Evolutionary conservation across 75 land plant genomes (phyloP).

Genomic region (Selaginella tamariscina): DNA sequence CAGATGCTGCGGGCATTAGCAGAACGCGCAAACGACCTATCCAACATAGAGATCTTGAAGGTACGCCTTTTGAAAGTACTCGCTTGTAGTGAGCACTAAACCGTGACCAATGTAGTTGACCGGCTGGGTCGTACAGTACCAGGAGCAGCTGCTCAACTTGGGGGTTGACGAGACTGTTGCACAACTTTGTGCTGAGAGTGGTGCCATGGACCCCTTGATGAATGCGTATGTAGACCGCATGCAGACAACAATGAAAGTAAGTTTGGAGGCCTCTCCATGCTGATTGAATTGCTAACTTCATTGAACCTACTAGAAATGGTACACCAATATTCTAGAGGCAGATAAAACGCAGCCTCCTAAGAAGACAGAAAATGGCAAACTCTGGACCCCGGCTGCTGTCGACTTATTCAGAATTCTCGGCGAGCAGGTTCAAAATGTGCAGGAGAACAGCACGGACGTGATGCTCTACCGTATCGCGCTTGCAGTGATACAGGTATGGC

Average conservation of each 20-base stretch:
- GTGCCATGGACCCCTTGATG: constrained; percentile 99
- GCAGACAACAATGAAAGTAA: constrained; percentile 86
- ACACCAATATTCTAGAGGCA: constrained; percentile 80
- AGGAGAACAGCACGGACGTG: constrained; percentile 94
- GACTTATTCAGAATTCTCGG: constrained; percentile 89
- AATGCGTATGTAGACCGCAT: constrained; percentile 94
- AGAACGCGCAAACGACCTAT: constrained; percentile 66
- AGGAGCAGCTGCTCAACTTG: constrained; percentile 70
- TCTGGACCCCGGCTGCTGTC: constrained; percentile 93
- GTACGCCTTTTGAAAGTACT: constrained; percentile 23
- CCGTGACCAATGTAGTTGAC: constrained; percentile 87
- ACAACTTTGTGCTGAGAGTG: constrained; percentile 98
- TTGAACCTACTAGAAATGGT: constrained; percentile 96
- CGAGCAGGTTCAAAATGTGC: constrained; percentile 95
- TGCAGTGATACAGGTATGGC: constrained; percentile 76
- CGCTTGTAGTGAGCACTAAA: background rate
- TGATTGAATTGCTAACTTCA: too few species aligned
- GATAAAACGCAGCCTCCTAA: constrained; percentile 78
- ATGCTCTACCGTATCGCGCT: constrained; percentile 94
- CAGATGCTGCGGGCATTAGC: constrained; percentile 88
- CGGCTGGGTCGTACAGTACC: constrained; percentile 96
- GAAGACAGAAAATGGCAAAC: constrained; percentile 82
- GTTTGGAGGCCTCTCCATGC: too few species aligned
- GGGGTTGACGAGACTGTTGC: constrained; percentile 96
- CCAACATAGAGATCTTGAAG: constrained; percentile 90